Evolutionary conservation across 345 rosid genomes (phyloP).

Genomic region (Kandelia obovata): DNA sequence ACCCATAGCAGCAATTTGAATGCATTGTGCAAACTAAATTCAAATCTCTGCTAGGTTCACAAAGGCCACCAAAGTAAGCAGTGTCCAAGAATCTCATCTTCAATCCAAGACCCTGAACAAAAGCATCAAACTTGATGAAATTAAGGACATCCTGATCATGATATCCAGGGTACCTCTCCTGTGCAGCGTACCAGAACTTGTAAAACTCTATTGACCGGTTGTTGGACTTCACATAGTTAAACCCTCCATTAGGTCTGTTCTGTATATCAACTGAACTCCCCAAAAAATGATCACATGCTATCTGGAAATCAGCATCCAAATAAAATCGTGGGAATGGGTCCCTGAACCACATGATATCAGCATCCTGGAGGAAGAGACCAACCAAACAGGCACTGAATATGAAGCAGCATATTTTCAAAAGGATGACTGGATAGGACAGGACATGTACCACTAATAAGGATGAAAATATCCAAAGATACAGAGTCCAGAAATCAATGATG

Average conservation of each 20-base stretch:
- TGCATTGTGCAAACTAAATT: constrained; percentile 82
- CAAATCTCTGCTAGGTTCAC: constrained; percentile 78
- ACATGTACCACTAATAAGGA: too few species aligned
- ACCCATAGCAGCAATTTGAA: constrained; percentile 76
- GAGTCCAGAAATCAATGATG: too few species aligned
- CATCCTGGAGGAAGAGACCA: constrained; percentile 52
- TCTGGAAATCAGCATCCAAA: constrained; percentile 67
- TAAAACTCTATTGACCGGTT: constrained; percentile 71
- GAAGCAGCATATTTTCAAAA: not conserved
- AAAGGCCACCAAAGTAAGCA: constrained; percentile 70
- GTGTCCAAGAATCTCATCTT: constrained; percentile 74
- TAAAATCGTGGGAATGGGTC: constrained; percentile 69
- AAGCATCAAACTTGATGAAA: constrained; percentile 51
- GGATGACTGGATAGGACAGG: too few species aligned
- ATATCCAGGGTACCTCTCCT: constrained; percentile 44
- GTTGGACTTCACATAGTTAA: constrained; percentile 60
- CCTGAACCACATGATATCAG: constrained; percentile 94
- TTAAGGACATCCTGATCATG: constrained; percentile 86
- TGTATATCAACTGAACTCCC: constrained; percentile 47
- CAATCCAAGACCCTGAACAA: constrained; percentile 41
- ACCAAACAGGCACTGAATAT: constrained; percentile 19
- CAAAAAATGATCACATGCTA: constrained; percentile 69
- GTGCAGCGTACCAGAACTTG: constrained; percentile 75
- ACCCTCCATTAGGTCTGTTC: constrained; percentile 76
- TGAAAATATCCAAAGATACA: too few species aligned